Percentiles rank a stretch among this genome's conserved stretches.
These are phyloP conservation scores for Linum trigynum DNA, from an alignment of 345 rosid species.

Conservation along the genomic window DNA sequence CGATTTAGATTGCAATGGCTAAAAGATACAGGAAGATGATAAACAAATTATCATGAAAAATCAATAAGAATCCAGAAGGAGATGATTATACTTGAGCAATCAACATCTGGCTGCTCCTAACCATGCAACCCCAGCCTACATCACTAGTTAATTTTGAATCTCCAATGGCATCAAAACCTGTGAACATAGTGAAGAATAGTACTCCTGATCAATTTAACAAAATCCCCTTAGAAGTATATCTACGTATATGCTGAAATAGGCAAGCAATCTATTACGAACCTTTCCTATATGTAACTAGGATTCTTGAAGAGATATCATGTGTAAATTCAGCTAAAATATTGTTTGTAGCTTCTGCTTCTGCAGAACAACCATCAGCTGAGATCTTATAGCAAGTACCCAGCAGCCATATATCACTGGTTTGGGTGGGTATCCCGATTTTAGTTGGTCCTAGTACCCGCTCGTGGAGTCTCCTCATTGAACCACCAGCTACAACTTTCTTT, in stretches of 20 bases:
- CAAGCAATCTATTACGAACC: slow-evolving; percentile 33
- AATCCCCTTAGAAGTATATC: not conserved
- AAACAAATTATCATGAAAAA: not conserved
- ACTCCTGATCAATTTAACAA: slow-evolving; percentile 5
- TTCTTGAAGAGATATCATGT: slow-evolving; percentile 68
- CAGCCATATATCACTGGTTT: slow-evolving; percentile 74
- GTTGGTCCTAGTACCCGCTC: slow-evolving; percentile 69
- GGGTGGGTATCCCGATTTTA: slow-evolving; percentile 53
- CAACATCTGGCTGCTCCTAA: slow-evolving; percentile 97
- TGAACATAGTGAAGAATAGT: not conserved
- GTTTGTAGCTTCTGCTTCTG: slow-evolving; percentile 23
- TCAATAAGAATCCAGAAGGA: not conserved
- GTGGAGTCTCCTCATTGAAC: slow-evolving; percentile 82
- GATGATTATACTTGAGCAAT: slow-evolving; percentile 58
- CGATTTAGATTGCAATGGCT: not conserved
- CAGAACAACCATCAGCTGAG: slow-evolving; percentile 35
- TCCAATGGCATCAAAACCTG: slow-evolving; percentile 74
- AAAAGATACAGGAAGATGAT: not conserved
- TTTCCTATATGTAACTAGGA: slow-evolving; percentile 76
- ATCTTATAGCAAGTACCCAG: slow-evolving; percentile 66
- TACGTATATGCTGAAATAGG: not conserved
- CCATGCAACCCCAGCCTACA: slow-evolving; percentile 95
- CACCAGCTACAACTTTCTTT: slow-evolving; percentile 56
- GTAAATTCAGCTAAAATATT: slow-evolving; percentile 47
- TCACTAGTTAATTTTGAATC: slow-evolving; percentile 62